phyloP scores from a whole-genome alignment of 441 rosid species.

The Populus tomentosa region DNA sequence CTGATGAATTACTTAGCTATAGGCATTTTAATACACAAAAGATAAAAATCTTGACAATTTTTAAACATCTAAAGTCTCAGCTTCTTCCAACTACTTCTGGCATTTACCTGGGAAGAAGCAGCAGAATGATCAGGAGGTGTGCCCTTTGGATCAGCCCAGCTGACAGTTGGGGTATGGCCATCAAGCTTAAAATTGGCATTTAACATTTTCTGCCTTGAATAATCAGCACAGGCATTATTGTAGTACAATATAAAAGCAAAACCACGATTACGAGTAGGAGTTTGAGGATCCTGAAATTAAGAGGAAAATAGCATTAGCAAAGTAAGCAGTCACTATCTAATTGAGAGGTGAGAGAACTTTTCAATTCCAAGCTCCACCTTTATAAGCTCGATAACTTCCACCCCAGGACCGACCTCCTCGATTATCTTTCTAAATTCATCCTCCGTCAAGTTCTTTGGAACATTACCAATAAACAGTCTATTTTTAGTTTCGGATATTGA shows the following conservation, averaged over 20 bases:
- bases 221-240: conserved; percentile 96
- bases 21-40: background rate
- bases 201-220: conserved; percentile 94
- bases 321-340: conserved; percentile 15
- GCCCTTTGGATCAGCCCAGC: conserved; percentile 99
- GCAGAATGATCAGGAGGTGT: conserved; percentile 82
- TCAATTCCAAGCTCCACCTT: conserved; percentile 46
- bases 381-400: conserved; percentile 81
- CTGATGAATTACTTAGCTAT: background rate
- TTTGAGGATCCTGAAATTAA: conserved; percentile 74
- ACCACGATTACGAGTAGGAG: conserved; percentile 82
- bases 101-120: conserved; percentile 72
- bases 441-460: conserved; percentile 88
- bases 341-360: conserved; percentile 2
- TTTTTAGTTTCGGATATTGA: conserved; percentile 90
- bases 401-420: conserved; percentile 88
- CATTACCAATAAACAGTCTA: conserved; percentile 85
- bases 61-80: background rate
- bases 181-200: conserved; percentile 80
- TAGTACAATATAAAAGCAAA: conserved; percentile 92
- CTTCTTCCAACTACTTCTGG: conserved; percentile 5
- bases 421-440: conserved; percentile 78
- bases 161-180: conserved; percentile 84
- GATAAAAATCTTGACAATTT: conserved; percentile 1
- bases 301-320: conserved; percentile 16